Percentiles rank a stretch among this genome's conserved stretches.
Evolutionary conservation across 1,139 yeast genomes (phyloP).

Genomic region (Sugiyamaella castrensis): DNA sequence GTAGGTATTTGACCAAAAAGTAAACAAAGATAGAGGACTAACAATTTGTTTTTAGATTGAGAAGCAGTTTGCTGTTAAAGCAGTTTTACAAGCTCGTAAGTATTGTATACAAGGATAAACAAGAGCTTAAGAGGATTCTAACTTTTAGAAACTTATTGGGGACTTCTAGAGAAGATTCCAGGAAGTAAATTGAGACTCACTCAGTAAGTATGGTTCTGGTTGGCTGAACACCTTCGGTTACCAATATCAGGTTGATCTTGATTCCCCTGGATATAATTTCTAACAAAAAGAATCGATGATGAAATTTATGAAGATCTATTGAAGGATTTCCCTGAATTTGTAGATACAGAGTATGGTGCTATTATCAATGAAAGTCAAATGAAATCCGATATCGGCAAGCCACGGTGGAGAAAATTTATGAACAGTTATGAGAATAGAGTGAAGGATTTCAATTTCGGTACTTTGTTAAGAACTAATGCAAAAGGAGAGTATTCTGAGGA

Average conservation of each 20-base stretch:
- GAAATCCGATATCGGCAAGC: constrained; percentile 78
- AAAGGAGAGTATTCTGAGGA: constrained; percentile 76
- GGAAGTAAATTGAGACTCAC: constrained; percentile 80
- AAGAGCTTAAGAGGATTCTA: background rate
- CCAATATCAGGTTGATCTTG: too few relatives aligned
- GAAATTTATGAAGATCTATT: constrained; percentile 70
- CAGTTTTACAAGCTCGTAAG: constrained; percentile 76
- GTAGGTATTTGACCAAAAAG: too few relatives aligned
- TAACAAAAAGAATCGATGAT: constrained; percentile 50
- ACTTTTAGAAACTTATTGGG: constrained; percentile 76
- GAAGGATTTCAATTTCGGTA: constrained; percentile 94
- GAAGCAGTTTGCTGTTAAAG: constrained; percentile 96
- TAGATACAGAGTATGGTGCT: constrained; percentile 51
- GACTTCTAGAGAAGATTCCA: constrained; percentile 63
- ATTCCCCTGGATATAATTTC: too few relatives aligned
- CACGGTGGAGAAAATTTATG: constrained; percentile 87
- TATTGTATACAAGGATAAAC: background rate
- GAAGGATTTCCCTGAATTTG: constrained; percentile 80
- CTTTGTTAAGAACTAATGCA: constrained; percentile 72
- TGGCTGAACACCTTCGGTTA: too few relatives aligned
- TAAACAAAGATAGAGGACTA: constrained; percentile 1
- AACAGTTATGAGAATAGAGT: constrained; percentile 66
- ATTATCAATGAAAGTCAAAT: constrained; percentile 71
- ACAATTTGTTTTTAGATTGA: constrained; percentile 51
- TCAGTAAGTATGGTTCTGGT: constrained; percentile 30